Evolutionary conservation across 208 protist genomes (phyloP).

Genomic region (Trypanosoma vivax): DNA sequence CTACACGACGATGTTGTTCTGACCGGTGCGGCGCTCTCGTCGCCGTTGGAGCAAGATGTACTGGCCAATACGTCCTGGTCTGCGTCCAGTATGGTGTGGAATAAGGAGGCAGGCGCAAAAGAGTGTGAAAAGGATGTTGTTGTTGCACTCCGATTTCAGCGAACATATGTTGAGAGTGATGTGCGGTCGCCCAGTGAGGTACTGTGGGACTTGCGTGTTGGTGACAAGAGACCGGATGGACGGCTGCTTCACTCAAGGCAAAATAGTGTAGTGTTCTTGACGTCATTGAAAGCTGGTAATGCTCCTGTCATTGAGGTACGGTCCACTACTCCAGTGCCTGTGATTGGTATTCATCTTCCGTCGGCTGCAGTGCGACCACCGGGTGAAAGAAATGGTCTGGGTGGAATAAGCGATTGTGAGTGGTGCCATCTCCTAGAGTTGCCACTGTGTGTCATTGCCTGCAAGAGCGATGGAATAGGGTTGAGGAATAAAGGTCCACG

Average conservation of each 20-base stretch:
- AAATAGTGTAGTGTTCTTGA: constrained; percentile 12
- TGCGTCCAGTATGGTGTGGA: constrained; percentile 9
- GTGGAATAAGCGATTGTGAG: not conserved
- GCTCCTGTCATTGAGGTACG: not conserved
- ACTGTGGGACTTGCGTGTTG: constrained; percentile 12
- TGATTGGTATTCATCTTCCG: not conserved
- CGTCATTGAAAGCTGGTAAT: not conserved
- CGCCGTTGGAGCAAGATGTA: constrained; percentile 35
- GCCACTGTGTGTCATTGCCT: constrained; percentile 10
- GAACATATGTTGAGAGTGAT: not conserved
- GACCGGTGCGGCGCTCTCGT: constrained; percentile 45
- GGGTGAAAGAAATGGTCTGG: not conserved
- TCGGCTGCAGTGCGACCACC: not conserved
- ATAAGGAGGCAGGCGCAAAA: constrained; percentile 1
- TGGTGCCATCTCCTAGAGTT: constrained; percentile 15
- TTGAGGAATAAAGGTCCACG: too few species aligned
- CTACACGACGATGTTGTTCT: constrained; percentile 53
- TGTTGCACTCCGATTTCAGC: constrained; percentile 33
- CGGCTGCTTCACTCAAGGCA: too few species aligned
- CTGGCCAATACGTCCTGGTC: constrained; percentile 29
- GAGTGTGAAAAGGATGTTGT: constrained; percentile 22
- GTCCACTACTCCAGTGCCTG: constrained; percentile 2
- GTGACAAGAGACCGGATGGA: not conserved
- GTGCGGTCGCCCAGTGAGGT: not conserved
- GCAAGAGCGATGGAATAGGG: not conserved